Evolutionary conservation across 306 rosid species (phyloP).

Genomic region (Dalbergia oliveri): DNA sequence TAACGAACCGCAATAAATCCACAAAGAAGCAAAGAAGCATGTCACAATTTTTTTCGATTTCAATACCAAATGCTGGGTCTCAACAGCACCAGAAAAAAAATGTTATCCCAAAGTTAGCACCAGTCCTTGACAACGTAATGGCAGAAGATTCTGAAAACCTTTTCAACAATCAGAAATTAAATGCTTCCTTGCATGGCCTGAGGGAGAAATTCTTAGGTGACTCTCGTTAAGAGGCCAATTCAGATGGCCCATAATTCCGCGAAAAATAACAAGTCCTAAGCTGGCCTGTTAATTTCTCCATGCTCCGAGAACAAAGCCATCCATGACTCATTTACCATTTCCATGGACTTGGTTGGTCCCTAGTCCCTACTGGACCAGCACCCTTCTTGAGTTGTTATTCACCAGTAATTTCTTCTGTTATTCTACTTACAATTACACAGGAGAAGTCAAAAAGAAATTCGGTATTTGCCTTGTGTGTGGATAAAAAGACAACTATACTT

Average conservation of each 20-base stretch:
- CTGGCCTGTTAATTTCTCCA: neutral
- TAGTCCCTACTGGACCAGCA: no score
- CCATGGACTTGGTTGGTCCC: conserved; percentile 15
- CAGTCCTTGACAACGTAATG: neutral
- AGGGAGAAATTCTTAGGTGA: neutral
- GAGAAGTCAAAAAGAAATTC: neutral
- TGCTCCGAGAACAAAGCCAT: neutral
- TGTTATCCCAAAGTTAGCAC: neutral
- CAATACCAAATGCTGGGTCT: no score
- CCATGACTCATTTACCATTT: no score
- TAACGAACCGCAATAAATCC: neutral
- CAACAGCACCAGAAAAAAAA: no score
- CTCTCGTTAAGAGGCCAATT: neutral
- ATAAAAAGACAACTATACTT: neutral
- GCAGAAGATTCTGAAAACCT: neutral
- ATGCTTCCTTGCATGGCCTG: neutral
- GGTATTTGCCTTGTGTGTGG: neutral
- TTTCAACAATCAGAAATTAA: conserved; percentile 14
- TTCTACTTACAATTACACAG: neutral
- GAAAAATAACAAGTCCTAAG: neutral
- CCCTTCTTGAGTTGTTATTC: neutral
- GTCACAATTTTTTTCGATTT: neutral
- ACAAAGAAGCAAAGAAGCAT: neutral
- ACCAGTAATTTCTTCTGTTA: neutral
- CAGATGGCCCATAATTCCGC: neutral